Evolutionary conservation across 2,329 filamentous ascomycete species (phyloP), one percentile per base, ranked within the genome.

Genomic region (Zymoseptoria pseudotritici): DNA sequence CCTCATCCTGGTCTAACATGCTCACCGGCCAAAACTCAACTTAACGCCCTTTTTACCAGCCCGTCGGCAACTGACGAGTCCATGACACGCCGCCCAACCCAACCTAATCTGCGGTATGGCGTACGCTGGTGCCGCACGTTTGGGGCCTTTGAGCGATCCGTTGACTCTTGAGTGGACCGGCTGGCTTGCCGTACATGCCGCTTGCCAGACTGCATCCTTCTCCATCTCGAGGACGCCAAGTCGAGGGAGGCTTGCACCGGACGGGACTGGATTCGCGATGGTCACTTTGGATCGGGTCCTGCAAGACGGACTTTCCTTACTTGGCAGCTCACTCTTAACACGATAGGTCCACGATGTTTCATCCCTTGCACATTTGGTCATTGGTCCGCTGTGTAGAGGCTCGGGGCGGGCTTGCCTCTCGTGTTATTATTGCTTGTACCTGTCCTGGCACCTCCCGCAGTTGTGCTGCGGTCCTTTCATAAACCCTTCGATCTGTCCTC

Each of bases 351-450:
- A 66, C 66, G 64, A 58, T 61, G 69, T 71, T 69, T 71, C 70
- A 70, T 65, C 68, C 70, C 70, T 71, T 72, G 70, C 71, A 63
- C 64, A 58, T 56, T 42, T 65, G 68, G 63, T 65, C 65, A 67
- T 65, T 68, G 63, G 62, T 58, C 60, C 58, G 56, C 62, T 60
- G 59, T 62, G 63, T 60, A 61, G 60, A 64, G 61, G 61, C 56
- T 64, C 67, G 67, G 63, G 59, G 54, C 61, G 56, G 52, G 58
- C 61, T 61, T 60, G 56, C 63, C 57, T 29, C 29, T 46, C 36
- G 36, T n/a, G 36, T 52, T 52, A 52, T 61, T 65, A 63, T 65
- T 64, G 61, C 65, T 65, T 66, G 65, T 66, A 66, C 64, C 36
- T 22, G 58, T 57, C 58, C 63, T 61, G 62, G 61, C 52, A 58